phyloP scores from a whole-genome alignment of 768 basidiomycete species.

The Collybia sordida region DNA sequence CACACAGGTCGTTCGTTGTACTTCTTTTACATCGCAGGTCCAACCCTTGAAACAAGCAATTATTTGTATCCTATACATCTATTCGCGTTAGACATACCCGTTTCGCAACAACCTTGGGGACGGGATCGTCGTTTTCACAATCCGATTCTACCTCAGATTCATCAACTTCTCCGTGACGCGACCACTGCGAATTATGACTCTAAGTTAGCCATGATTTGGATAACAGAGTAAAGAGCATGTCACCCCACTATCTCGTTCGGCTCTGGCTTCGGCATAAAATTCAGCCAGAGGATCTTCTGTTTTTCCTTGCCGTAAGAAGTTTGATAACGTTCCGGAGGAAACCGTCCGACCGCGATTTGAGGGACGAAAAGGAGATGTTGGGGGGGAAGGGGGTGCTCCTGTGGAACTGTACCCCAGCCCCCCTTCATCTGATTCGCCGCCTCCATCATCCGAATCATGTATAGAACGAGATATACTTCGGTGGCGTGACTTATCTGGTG shows the following conservation, averaged over 20 bases:
- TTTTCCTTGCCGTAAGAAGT: conserved; percentile 4
- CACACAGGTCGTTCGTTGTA: conserved; percentile 32
- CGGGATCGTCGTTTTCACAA: conserved; percentile 14
- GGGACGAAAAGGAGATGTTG: conserved; percentile 10
- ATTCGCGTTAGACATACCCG: conserved; percentile 17
- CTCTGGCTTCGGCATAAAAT: conserved; percentile 60
- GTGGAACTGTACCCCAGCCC: not conserved
- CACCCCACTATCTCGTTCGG: conserved; percentile 44
- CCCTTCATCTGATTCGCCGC: conserved; percentile 10
- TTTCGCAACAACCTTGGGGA: conserved; percentile 20
- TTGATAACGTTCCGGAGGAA: conserved; percentile 2
- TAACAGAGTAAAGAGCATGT: conserved; percentile 13
- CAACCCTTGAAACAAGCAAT: conserved; percentile 47
- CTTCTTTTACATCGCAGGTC: conserved; percentile 56
- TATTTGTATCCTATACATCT: not conserved
- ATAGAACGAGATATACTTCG: conserved; percentile 3
- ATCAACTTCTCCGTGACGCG: conserved; percentile 35
- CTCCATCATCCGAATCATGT: conserved; percentile 20
- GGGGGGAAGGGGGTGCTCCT: conserved; percentile 9
- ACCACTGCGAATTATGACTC: conserved; percentile 23
- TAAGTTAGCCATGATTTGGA: not conserved
- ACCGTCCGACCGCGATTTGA: conserved; percentile 1
- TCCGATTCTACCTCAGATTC: conserved; percentile 27
- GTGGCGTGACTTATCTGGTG: conserved; percentile 24
- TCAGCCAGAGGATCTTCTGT: conserved; percentile 58